These are phyloP conservation scores for Logfia minima DNA, from an alignment of 129 eudicot species.

Conservation along the genomic window DNA sequence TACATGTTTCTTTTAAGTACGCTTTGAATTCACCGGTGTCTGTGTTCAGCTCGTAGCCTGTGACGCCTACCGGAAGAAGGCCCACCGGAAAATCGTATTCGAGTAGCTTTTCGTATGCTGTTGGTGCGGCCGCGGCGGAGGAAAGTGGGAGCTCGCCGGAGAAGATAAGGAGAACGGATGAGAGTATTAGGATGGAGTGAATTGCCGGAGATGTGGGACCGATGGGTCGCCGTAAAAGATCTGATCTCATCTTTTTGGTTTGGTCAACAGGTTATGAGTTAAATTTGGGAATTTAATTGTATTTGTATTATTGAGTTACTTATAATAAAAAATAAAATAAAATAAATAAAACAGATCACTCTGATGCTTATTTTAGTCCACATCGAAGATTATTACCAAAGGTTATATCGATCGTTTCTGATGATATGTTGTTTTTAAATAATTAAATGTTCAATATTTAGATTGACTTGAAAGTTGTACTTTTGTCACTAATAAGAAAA, in stretches of 20 bases:
- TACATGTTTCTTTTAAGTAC: constrained; percentile 37
- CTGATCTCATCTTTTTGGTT: constrained; percentile 30
- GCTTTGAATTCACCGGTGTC: constrained; percentile 49
- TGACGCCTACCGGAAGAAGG: constrained; percentile 53
- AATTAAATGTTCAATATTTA: background rate
- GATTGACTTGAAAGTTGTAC: too few relatives aligned
- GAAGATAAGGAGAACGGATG: constrained; percentile 4
- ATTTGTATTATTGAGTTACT: background rate
- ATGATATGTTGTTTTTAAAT: background rate
- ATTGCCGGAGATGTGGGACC: constrained; percentile 18
- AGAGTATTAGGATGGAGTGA: background rate
- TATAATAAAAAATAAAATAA: background rate
- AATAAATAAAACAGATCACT: too few relatives aligned
- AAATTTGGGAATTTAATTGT: background rate
- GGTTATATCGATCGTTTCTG: background rate
- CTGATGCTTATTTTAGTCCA: background rate
- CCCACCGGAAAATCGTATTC: constrained; percentile 53
- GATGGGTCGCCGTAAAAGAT: constrained; percentile 29
- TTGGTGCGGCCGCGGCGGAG: constrained; percentile 22
- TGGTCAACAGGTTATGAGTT: constrained; percentile 3
- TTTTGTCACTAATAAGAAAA: too few relatives aligned
- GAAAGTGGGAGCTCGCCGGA: constrained; percentile 3
- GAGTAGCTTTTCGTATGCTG: constrained; percentile 46
- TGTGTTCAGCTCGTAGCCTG: constrained; percentile 44
- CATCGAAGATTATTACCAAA: background rate